These are phyloP conservation scores for Flaveria bidentis DNA, from an alignment of 129 eudicot genomes.

Conservation along the genomic window DNA sequence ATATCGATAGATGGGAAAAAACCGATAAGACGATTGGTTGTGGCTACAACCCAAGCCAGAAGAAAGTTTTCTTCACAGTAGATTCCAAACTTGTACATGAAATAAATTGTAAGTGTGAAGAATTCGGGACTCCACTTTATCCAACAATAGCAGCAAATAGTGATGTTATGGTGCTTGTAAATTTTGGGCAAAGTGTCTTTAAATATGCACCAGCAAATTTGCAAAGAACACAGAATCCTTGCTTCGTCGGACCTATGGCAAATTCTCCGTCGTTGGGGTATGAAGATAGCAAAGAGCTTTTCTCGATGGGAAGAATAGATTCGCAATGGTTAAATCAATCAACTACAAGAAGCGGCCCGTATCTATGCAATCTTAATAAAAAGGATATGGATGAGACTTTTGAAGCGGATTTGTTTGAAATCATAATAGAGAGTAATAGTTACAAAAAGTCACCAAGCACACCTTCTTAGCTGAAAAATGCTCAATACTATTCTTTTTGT, in stretches of 20 bases:
- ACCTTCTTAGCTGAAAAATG: background rate
- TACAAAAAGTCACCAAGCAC: constrained; percentile 53
- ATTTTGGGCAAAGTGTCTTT: constrained; percentile 81
- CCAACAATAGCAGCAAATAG: constrained; percentile 69
- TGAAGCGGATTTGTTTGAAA: constrained; percentile 82
- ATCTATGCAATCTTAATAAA: constrained; percentile 35
- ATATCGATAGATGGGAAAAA: constrained; percentile 61
- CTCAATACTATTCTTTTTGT: background rate
- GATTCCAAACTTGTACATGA: constrained; percentile 75
- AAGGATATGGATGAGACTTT: constrained; percentile 61
- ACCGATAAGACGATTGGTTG: constrained; percentile 73
- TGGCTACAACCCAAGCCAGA: constrained; percentile 75
- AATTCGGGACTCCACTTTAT: constrained; percentile 66
- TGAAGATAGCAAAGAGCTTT: constrained; percentile 92
- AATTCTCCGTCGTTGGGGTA: constrained; percentile 54
- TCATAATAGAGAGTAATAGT: constrained; percentile 63
- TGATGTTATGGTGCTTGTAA: constrained; percentile 55
- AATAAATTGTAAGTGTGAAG: constrained; percentile 73
- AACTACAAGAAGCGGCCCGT: constrained; percentile 36
- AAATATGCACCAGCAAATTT: constrained; percentile 61
- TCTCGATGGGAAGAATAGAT: constrained; percentile 88
- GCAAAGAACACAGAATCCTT: constrained; percentile 87
- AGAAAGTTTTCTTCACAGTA: constrained; percentile 76
- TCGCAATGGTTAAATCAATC: constrained; percentile 68
- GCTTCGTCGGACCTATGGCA: constrained; percentile 61